Conservation (phyloP, 1,139 yeast species). For the Debaryomyces sp. region DNA sequence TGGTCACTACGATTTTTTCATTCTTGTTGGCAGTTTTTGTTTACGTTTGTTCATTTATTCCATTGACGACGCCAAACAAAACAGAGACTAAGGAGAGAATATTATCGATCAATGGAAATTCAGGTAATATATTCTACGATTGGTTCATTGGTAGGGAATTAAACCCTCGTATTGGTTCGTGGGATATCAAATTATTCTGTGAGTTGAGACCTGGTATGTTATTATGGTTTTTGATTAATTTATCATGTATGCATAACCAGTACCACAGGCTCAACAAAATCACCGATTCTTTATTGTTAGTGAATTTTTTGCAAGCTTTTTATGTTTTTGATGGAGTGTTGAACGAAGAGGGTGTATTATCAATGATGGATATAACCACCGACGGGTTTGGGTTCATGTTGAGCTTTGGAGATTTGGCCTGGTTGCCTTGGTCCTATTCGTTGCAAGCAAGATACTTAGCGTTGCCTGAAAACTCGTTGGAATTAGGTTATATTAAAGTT, state of each 20-base stretch:
- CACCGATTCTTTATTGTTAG: slow-evolving; percentile 72
- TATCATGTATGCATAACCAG: slow-evolving; percentile 82
- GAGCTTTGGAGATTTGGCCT: slow-evolving; percentile 87
- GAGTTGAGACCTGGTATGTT: slow-evolving; percentile 95
- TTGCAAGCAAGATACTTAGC: slow-evolving; percentile 83
- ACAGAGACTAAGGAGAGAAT: slow-evolving; percentile 63
- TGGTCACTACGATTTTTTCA: slow-evolving; percentile 67
- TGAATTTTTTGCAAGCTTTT: slow-evolving; percentile 71
- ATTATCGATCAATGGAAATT: slow-evolving; percentile 84
- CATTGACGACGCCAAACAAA: slow-evolving; percentile 54
- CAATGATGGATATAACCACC: slow-evolving; percentile 95
- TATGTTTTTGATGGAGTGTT: slow-evolving; percentile 90
- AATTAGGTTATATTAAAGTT: slow-evolving; percentile 48
- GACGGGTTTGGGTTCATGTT: slow-evolving; percentile 98
- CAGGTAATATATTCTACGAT: slow-evolving; percentile 75
- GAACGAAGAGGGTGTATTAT: slow-evolving; percentile 84
- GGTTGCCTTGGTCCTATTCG: slow-evolving; percentile 93
- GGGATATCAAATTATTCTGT: slow-evolving; percentile 89
- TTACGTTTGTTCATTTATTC: slow-evolving; percentile 68
- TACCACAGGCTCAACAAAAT: slow-evolving; percentile 62
- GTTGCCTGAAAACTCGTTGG: slow-evolving; percentile 53
- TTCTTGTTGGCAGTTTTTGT: slow-evolving; percentile 63
- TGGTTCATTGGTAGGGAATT: slow-evolving; percentile 98
- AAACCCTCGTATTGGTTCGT: slow-evolving; percentile 83
- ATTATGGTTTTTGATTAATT: slow-evolving; percentile 78